Conservation (phyloP, 257 asterid species). For the Gentiana macrophylla region DNA sequence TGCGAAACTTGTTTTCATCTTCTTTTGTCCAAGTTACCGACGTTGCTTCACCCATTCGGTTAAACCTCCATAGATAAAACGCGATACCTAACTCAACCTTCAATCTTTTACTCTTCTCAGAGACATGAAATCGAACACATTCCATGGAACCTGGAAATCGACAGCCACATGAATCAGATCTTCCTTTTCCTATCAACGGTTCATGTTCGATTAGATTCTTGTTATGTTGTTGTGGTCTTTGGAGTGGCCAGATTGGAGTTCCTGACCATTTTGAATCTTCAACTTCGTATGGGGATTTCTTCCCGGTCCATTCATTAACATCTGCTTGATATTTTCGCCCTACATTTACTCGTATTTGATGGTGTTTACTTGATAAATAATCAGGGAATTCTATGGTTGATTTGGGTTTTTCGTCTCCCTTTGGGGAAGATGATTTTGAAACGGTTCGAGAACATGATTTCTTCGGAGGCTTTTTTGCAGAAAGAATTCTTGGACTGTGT, state of each 20-base stretch:
- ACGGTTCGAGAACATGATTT: conserved; percentile 9
- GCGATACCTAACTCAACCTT: conserved; percentile 28
- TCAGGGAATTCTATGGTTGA: background rate
- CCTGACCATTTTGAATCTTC: conserved; percentile 50
- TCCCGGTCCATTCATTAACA: conserved; percentile 15
- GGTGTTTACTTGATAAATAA: background rate
- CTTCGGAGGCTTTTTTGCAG: conserved; percentile 38
- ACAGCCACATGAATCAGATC: conserved; percentile 35
- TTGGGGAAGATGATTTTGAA: conserved; percentile 6
- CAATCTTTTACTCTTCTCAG: conserved; percentile 23
- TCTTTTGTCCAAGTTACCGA: conserved; percentile 25
- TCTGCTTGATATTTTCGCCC: conserved; percentile 14
- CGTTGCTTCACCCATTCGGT: conserved; percentile 26
- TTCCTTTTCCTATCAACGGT: conserved; percentile 30
- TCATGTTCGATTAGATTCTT: conserved; percentile 31
- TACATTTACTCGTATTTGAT: conserved; percentile 2
- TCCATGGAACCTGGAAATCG: conserved; percentile 23
- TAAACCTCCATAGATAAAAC: conserved; percentile 24
- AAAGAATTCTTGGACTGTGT: conserved; percentile 54
- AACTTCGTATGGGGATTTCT: conserved; percentile 16
- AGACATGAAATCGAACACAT: conserved; percentile 30
- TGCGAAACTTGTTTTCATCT: conserved; percentile 23
- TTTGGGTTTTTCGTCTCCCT: conserved; percentile 5
- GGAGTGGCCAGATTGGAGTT: conserved; percentile 27
- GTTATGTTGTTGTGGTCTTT: conserved; percentile 11